These are phyloP conservation scores for Rhizophagus sp. DNA, from an alignment of 192 early-diverging fungal genomes.

Conservation along the genomic window DNA sequence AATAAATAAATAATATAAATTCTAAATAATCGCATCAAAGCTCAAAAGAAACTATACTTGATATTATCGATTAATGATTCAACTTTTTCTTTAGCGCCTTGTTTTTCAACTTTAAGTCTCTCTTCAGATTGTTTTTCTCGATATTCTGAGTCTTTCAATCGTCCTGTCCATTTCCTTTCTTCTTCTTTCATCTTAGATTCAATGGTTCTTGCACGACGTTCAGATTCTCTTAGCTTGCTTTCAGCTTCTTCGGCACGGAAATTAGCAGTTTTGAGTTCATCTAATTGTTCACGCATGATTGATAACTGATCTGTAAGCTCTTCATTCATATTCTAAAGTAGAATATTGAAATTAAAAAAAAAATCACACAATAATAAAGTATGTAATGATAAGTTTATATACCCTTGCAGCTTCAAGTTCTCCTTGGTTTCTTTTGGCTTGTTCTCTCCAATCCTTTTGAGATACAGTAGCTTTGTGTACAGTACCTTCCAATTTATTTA, in stretches of 20 bases:
- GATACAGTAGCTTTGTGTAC: conserved; percentile 33
- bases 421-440: conserved; percentile 31
- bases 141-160: conserved; percentile 38
- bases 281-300: conserved; percentile 14
- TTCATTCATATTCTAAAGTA: conserved; percentile 16
- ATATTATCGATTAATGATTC: conserved; percentile 38
- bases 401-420: conserved; percentile 38
- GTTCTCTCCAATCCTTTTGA: conserved; percentile 42
- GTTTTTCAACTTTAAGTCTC: conserved; percentile 38
- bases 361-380: neutral
- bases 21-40: neutral
- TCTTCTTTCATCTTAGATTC: conserved; percentile 36
- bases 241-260: conserved; percentile 35
- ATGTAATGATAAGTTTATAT: neutral
- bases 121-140: conserved; percentile 41
- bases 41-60: conserved; percentile 31
- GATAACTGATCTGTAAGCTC: conserved; percentile 27
- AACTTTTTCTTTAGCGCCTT: conserved; percentile 44
- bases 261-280: conserved; percentile 14
- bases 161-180: conserved; percentile 39
- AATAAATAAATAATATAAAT: neutral
- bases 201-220: conserved; percentile 33
- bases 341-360: too few relatives aligned
- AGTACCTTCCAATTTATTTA: conserved; percentile 36
- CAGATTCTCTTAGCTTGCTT: conserved; percentile 36